Conservation (phyloP, 148 eudicot species). For the Persicaria tinctoria region DNA sequence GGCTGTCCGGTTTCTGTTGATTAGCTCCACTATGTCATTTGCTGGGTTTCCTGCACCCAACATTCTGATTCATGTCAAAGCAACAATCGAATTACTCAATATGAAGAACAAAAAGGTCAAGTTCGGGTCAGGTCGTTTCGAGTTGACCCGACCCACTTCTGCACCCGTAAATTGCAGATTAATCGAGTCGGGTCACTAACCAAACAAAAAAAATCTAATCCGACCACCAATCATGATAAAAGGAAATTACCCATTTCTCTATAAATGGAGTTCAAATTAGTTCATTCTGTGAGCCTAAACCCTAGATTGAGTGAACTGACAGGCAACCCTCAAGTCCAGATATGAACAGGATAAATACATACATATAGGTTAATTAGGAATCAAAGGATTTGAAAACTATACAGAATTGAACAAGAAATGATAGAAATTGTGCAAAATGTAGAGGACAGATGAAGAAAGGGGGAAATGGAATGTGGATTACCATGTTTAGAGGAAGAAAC, state of each 20-base stretch:
- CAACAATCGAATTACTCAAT: background rate
- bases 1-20: conserved; percentile 68
- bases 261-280: background rate
- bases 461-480: background rate
- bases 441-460: background rate
- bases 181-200: no score
- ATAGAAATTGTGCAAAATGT: background rate
- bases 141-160: no score
- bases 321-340: background rate
- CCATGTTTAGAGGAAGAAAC: conserved; percentile 10
- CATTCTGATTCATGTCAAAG: background rate
- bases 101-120: no score
- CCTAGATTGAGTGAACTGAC: conserved; percentile 1
- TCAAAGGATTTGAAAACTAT: background rate
- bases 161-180: no score
- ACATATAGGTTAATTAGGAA: background rate
- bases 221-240: no score
- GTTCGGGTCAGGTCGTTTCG: no score
- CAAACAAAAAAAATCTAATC: no score
- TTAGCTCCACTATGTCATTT: conserved; percentile 58
- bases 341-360: background rate
- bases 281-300: background rate
- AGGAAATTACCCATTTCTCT: no score
- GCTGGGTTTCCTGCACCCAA: conserved; percentile 52
- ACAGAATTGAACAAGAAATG: background rate